Base-by-base conservation (phyloP, 768 basidiomycete species). In the Phanerochaete carnosa region DNA sequence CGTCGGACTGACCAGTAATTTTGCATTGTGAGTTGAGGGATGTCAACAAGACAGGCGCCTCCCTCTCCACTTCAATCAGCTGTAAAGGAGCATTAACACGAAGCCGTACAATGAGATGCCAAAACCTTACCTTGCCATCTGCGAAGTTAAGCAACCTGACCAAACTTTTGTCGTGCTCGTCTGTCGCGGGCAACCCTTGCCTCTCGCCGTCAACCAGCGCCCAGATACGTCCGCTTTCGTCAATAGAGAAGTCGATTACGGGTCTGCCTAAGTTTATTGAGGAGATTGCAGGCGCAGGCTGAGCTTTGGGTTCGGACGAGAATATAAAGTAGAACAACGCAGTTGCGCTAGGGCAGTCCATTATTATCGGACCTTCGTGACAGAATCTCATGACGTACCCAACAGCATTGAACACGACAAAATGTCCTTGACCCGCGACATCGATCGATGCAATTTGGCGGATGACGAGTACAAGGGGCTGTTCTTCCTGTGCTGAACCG, bases 371-470 rank as follows among this genome's bases (percentile, higher is more conserved):
- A 15, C 6, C 57, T 7, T 47, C 50, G 43, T n/a, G 23, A 9
- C 16, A 30, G 49, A 46, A 16, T 13, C 13, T 46, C 15, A 51
- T 26, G 12, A 74, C 86, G 49, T 66, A 94, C 92, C 92, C 92
- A 56, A 90, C 79, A 5, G 79, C 89, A 60, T 78, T 87, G 69
- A 93, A 94, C 5, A 92, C 61, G 15, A 92, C 64, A 62, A 78
- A 73, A 4, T 69, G 71, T 13, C 74, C 72, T 22, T 66, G 63
- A 3, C 67, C 70, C 8, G 71, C 72, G 2, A 76, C 71, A 7
- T 76, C 60, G 7, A 83, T 66, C 5, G 84, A 83, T 28, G 72
- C 75, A 50, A 94, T 84, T 62, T 77, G 82, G 33, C 75, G 78
- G 11, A 92, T 74, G 19, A 84, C 88, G 28, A 92, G 76, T 0